These are phyloP conservation scores for Neopestalotiopsis sp. DNA, from an alignment of 2,329 filamentous ascomycete species.

Conservation along the genomic window DNA sequence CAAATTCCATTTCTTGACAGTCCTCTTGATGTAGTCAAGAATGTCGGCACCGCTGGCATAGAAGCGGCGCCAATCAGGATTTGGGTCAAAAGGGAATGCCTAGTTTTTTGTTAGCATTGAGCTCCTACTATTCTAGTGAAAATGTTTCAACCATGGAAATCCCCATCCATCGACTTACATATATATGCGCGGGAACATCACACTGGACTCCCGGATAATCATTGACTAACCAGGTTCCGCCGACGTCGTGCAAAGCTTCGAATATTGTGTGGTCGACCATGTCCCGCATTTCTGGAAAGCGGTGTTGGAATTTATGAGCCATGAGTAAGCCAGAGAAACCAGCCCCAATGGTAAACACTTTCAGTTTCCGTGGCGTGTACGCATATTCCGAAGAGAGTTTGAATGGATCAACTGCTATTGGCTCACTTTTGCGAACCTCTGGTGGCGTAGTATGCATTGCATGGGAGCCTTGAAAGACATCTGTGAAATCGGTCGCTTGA, in stretches of 20 bases:
- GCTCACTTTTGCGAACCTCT: not conserved
- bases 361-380: constrained; percentile 37
- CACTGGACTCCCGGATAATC: constrained; percentile 36
- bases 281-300: constrained; percentile 36
- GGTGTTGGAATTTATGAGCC: constrained; percentile 41
- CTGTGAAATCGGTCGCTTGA: not conserved
- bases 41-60: constrained; percentile 65
- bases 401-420: constrained; percentile 31
- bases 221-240: constrained; percentile 42
- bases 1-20: constrained; percentile 52
- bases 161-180: constrained; percentile 19
- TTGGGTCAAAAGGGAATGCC: constrained; percentile 59
- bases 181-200: constrained; percentile 31
- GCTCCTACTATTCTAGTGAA: not conserved
- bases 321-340: constrained; percentile 40
- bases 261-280: constrained; percentile 36
- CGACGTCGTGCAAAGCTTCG: constrained; percentile 36
- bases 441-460: not conserved
- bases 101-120: constrained; percentile 18
- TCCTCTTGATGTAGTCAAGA: constrained; percentile 54
- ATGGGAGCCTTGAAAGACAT: not conserved
- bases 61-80: constrained; percentile 62
- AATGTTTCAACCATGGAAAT: not conserved
- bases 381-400: constrained; percentile 32
- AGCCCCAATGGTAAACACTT: constrained; percentile 41